These are phyloP conservation scores for Aspergillus clavatus DNA, from an alignment of 2,329 filamentous ascomycete genomes.

Conservation along the genomic window DNA sequence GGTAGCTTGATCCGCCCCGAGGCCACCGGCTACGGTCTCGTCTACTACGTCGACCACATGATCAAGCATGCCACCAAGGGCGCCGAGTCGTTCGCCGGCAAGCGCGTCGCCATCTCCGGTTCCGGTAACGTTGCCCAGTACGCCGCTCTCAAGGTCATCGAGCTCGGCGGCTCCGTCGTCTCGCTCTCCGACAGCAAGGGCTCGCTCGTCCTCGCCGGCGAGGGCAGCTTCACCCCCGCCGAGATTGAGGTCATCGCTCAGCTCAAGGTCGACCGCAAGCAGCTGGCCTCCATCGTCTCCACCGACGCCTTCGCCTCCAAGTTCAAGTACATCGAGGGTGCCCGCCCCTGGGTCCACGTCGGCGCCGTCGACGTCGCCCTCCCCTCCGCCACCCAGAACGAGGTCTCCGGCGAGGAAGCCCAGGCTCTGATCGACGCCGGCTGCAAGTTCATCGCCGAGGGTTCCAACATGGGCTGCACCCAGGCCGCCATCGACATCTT, in stretches of 20 bases:
- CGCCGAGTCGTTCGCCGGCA: conserved; percentile 79
- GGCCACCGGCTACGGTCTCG: conserved; percentile 91
- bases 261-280: conserved; percentile 81
- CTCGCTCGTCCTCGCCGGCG: conserved; percentile 67
- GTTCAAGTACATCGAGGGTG: conserved; percentile 83
- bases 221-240: conserved; percentile 66
- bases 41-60: conserved; percentile 97
- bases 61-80: conserved; percentile 75
- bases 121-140: conserved; percentile 98
- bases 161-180: conserved; percentile 87
- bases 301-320: conserved; percentile 53
- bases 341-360: conserved; percentile 86
- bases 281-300: conserved; percentile 67
- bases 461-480: conserved; percentile 98
- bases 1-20: conserved; percentile 91
- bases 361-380: conserved; percentile 86
- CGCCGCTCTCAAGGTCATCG: conserved; percentile 90
- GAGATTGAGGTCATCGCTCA: conserved; percentile 73
- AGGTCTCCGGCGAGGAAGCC: conserved; percentile 89
- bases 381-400: conserved; percentile 94
- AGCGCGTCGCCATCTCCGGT: conserved; percentile 91
- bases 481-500: conserved; percentile 92
- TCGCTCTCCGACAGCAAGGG: conserved; percentile 93
- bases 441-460: conserved; percentile 84
- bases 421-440: conserved; percentile 72